These are phyloP conservation scores for Pleurotus eryngii DNA, from an alignment of 768 basidiomycete species.

Conservation along the genomic window DNA sequence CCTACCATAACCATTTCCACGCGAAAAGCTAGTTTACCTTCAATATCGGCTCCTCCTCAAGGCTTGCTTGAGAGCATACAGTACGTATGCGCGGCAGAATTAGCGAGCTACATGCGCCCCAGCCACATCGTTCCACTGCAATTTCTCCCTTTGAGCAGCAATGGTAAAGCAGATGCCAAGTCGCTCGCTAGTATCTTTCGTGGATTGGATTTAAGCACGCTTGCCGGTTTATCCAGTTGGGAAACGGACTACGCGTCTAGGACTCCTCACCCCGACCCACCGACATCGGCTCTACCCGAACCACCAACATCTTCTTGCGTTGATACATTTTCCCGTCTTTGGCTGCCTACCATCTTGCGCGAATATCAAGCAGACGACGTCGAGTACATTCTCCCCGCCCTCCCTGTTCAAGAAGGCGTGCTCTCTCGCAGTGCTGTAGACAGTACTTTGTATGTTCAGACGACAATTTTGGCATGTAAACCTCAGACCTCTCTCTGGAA, in stretches of 20 bases:
- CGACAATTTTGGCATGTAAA: conserved; percentile 31
- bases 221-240: conserved; percentile 17
- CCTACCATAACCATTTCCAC: conserved; percentile 29
- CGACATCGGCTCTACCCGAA: background rate
- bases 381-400: conserved; percentile 35
- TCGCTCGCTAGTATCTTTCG: conserved; percentile 28
- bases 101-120: conserved; percentile 51
- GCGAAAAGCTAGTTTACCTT: conserved; percentile 28
- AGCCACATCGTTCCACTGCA: conserved; percentile 45
- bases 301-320: background rate
- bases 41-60: conserved; percentile 17
- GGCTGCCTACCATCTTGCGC: conserved; percentile 13
- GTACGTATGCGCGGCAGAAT: conserved; percentile 34
- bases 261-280: conserved; percentile 11
- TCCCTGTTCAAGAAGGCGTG: conserved; percentile 46
- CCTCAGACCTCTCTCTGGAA: conserved; percentile 14
- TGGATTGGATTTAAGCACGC: conserved; percentile 18
- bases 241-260: background rate
- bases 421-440: conserved; percentile 36
- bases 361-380: conserved; percentile 14
- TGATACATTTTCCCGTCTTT: conserved; percentile 13
- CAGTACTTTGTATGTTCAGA: conserved; percentile 41
- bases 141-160: conserved; percentile 43
- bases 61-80: conserved; percentile 29
- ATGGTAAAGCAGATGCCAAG: conserved; percentile 35